These are phyloP conservation scores for Aphanomyces astaci DNA, from an alignment of 352 stramenopile genomes.

Conservation along the genomic window DNA sequence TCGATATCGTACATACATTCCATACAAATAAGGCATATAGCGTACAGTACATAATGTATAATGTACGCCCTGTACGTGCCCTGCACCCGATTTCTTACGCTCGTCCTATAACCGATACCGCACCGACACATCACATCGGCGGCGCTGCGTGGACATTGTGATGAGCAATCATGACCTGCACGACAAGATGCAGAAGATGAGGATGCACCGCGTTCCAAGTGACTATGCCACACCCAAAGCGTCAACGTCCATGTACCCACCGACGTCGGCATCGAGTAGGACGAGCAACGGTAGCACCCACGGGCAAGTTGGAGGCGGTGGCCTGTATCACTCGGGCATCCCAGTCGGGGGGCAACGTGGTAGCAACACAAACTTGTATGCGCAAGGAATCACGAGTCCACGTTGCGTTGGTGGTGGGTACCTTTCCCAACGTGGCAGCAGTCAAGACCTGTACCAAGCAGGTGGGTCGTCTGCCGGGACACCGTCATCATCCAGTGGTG, in stretches of 20 bases:
- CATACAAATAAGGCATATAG: too few species aligned
- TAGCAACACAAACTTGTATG: constrained; percentile 11
- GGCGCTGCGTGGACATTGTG: background rate
- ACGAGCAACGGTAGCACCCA: background rate
- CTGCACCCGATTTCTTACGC: constrained; percentile 2
- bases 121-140: background rate
- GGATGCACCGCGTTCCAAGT: background rate
- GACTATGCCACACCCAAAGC: background rate
- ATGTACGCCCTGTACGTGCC: background rate
- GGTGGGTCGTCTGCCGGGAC: background rate
- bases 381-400: constrained; percentile 4
- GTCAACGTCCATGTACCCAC: background rate
- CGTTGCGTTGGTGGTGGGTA: background rate
- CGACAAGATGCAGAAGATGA: constrained; percentile 3
- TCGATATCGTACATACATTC: too few species aligned
- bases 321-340: constrained; percentile 6
- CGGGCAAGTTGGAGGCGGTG: background rate
- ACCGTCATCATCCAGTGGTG: background rate
- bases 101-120: background rate
- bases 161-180: background rate
- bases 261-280: background rate
- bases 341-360: constrained; percentile 1
- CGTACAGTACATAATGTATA: background rate
- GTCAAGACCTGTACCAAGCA: background rate
- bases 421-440: background rate